A percentile compares a stretch with the other conserved stretches of the same genome.
phyloP scores from a whole-genome alignment of 768 basidiomycete genomes.

The Xerocomus spinulosus region DNA sequence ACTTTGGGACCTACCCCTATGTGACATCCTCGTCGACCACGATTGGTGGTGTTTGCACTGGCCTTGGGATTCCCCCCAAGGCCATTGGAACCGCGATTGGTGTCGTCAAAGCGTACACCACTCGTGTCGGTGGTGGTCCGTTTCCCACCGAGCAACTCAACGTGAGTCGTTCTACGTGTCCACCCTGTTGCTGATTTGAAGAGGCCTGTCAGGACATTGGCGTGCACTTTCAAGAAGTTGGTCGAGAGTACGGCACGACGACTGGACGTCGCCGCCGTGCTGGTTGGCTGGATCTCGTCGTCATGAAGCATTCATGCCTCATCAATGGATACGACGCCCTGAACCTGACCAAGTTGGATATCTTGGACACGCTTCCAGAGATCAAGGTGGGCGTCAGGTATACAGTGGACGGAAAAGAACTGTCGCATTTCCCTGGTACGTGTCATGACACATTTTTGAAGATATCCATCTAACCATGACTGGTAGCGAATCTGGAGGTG shows the following conservation, averaged over 20 bases:
- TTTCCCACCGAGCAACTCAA: slow-evolving; percentile 96
- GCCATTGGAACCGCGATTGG: slow-evolving; percentile 83
- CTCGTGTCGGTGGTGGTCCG: slow-evolving; percentile 96
- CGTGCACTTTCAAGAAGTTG: slow-evolving; percentile 87
- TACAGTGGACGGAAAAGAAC: slow-evolving; percentile 66
- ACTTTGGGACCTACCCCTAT: slow-evolving; percentile 96
- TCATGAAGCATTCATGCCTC: slow-evolving; percentile 84
- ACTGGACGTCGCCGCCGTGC: slow-evolving; percentile 91
- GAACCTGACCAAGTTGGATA: slow-evolving; percentile 95
- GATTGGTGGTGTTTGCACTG: slow-evolving; percentile 95
- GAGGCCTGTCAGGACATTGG: slow-evolving; percentile 58
- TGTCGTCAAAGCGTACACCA: slow-evolving; percentile 97
- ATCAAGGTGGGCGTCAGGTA: slow-evolving; percentile 89
- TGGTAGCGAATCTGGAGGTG: slow-evolving; percentile 75
- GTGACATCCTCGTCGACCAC: slow-evolving; percentile 93
- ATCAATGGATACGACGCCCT: slow-evolving; percentile 95
- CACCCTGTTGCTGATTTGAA: slow-evolving; percentile 1
- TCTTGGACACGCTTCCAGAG: slow-evolving; percentile 79
- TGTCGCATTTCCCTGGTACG: slow-evolving; percentile 84
- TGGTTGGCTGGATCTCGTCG: slow-evolving; percentile 97
- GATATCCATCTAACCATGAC: neutral
- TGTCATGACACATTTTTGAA: slow-evolving; percentile 1
- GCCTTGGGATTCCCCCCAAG: slow-evolving; percentile 93
- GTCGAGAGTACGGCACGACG: slow-evolving; percentile 86
- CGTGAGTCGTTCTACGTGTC: slow-evolving; percentile 40